Base-by-base conservation (phyloP, 345 rosid genomes). In the Aquilaria sinensis region DNA sequence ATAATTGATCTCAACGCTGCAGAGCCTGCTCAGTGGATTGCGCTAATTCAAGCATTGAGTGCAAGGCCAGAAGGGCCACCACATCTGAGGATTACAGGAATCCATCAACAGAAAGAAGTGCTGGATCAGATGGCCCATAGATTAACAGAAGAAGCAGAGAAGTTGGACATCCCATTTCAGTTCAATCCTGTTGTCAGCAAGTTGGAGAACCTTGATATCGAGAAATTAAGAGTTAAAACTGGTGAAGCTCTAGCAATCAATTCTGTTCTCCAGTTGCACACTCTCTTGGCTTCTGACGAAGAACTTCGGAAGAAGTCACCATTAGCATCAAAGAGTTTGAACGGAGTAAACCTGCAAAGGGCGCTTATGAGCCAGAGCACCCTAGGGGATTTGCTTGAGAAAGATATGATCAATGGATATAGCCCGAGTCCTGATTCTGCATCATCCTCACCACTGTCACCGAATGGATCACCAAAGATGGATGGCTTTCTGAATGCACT, bases 221-320 rank as follows among this genome's bases (percentile, higher is more conserved):
- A 88, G 13, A 89, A 83, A 51, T 69, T 93, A 64, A 77, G 92
- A 3, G 98, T 93, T 62, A 93, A 90, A 69, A 93, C 97, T 0
- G 97, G 98, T 37, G 98, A 93, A 78, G 98, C 98, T 70, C 70
- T 93, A 23, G 98, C 97, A 8, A 79, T 93, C 76, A 86, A 92
- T 77, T 93, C 96, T 6, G 83, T 79, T 68, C 89, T 90, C 56
- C 96, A 87, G 32, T 32, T 93, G 80, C 98, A 93, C 73, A 59
- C 85, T 53, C 72, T 93, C 63, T 80, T 93, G 73, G 96, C 87
- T 3, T 67, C 75, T 0, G 86, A 85, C 51, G 88, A 87, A 61
- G 92, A 83, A 62, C 33, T 54, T 63, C 75, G 70, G 70, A 86
- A 68, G 71, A 81, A 70, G 57, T 72, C 70, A 3, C 75, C 73